phyloP scores from a whole-genome alignment of 78 protist species.

The Bodo saltans region DNA sequence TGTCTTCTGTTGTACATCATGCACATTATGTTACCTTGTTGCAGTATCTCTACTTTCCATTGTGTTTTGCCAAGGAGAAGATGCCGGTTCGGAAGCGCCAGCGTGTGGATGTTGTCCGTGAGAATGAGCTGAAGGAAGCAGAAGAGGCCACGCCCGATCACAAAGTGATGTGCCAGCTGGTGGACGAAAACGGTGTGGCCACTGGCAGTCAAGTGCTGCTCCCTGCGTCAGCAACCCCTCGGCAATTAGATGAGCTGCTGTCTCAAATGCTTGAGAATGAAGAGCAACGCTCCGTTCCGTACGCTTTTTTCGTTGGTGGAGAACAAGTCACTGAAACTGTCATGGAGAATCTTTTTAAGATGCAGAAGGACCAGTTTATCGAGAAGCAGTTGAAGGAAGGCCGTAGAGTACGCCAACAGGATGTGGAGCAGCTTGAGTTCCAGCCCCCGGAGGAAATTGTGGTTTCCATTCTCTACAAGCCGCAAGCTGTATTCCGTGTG shows the following conservation, averaged over 20 bases:
- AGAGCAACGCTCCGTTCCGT: constrained; percentile 34
- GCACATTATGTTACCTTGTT: too few species aligned
- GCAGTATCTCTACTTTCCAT: too few species aligned
- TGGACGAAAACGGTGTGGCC: constrained; percentile 34
- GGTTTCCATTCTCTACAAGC: constrained; percentile 63
- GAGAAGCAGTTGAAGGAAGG: constrained; percentile 27
- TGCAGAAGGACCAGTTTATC: constrained; percentile 32
- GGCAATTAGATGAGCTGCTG: constrained; percentile 2
- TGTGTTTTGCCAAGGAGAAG: too few species aligned
- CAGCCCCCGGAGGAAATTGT: constrained; percentile 35
- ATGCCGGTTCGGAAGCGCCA: too few species aligned
- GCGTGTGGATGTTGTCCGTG: too few species aligned
- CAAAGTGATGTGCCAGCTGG: constrained; percentile 9
- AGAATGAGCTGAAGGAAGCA: too few species aligned
- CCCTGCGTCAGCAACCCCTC: neutral
- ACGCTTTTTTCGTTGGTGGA: constrained; percentile 32
- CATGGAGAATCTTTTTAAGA: neutral
- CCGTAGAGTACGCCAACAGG: constrained; percentile 12
- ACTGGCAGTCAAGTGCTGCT: neutral
- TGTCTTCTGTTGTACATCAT: too few species aligned
- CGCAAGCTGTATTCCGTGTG: constrained; percentile 89
- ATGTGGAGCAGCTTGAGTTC: neutral
- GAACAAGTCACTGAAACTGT: constrained; percentile 38
- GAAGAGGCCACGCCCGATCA: too few species aligned
- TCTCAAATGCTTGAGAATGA: neutral